A percentile compares a stretch with the other conserved stretches of the same genome.
phyloP scores from a whole-genome alignment of 2,329 filamentous ascomycete species.

The Aureobasidium sp. region DNA sequence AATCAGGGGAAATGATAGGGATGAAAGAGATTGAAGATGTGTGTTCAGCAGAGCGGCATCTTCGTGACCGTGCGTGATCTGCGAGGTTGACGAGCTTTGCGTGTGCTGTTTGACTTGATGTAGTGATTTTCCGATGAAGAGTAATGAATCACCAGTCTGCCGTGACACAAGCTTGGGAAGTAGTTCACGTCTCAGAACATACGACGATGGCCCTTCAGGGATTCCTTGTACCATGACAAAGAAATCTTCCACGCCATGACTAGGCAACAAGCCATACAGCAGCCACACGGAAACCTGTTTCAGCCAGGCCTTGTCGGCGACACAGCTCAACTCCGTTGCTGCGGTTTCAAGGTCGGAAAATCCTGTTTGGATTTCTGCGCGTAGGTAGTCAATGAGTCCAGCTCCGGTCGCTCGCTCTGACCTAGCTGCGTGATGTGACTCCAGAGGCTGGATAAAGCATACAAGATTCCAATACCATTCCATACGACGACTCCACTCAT shows the following conservation, averaged over 20 bases:
- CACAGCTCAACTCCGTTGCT: conserved; percentile 62
- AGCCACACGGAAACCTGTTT: conserved; percentile 88
- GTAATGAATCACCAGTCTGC: conserved; percentile 69
- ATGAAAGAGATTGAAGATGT: conserved; percentile 63
- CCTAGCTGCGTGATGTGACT: conserved; percentile 18
- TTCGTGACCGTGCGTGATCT: conserved; percentile 22
- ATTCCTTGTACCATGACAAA: conserved; percentile 55
- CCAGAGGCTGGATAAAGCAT: conserved; percentile 55
- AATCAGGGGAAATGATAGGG: conserved; percentile 66
- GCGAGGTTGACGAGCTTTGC: conserved; percentile 6
- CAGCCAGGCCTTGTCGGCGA: conserved; percentile 86
- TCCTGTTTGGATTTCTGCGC: conserved; percentile 73
- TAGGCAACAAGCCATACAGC: conserved; percentile 75
- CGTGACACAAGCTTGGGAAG: conserved; percentile 73
- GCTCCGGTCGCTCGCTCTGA: conserved; percentile 37
- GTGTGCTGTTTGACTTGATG: conserved; percentile 56
- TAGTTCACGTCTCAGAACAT: conserved; percentile 51
- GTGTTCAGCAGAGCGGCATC: conserved; percentile 57
- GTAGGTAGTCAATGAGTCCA: conserved; percentile 67
- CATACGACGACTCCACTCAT: conserved; percentile 76
- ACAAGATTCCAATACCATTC: conserved; percentile 77
- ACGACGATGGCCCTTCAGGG: conserved; percentile 35
- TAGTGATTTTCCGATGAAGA: conserved; percentile 85
- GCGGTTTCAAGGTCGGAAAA: conserved; percentile 79
- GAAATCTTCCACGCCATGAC: conserved; percentile 75